Evolutionary conservation across 192 early-diverging fungal genomes (phyloP), one percentile per base, ranked within the genome.

Genomic region (Linderina pennispora): DNA sequence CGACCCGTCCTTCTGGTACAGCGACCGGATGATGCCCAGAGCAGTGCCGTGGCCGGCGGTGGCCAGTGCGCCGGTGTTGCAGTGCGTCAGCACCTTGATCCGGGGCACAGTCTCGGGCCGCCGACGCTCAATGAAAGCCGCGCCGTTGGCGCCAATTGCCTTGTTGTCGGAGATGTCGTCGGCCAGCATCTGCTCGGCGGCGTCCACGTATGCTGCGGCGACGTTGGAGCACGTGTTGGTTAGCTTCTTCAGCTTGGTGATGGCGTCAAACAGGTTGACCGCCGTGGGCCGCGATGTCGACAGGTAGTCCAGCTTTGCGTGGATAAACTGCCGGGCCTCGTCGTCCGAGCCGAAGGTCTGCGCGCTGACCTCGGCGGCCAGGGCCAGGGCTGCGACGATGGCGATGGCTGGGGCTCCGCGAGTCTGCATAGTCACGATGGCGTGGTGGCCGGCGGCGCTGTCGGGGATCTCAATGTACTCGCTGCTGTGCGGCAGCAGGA

Each of bases 351-450:
- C 42, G n/a, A 36, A 53, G 20, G 34, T 39, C 28, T 34, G 24
- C 24, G 57, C 36, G 19, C 40, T 48, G 15, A 54, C 52, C 40
- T 95, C 92, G 1, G 92, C 89, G 1, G 90, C 92, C 7, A 97
- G 77, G 1, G 89, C 80, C 3, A 95, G 76, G 2, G 90, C 91
- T 3, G 93, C 96, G 16, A 97, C 92, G 43, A 98, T 93, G 51
- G 91, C 96, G 48, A 98, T 98, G 13, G 96, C 96, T 6, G 96
- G 96, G 3, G 96, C 93, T 11, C 88, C 88, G 39, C 86, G 78
- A 5, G 82, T 81, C 73, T 95, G 93, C 96, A 98, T 98, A 36
- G 82, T 82, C 55, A 83, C 82, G 58, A 98, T 98, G 22, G 83
- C 88, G 37, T 75, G 66, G 72, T 97, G 92, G 6, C 91, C 93